A percentile compares a stretch with the other conserved stretches of the same genome.
Evolutionary conservation across 176 grass and related monocot genomes (phyloP).

Genomic region (Eragrostis nindensis): DNA sequence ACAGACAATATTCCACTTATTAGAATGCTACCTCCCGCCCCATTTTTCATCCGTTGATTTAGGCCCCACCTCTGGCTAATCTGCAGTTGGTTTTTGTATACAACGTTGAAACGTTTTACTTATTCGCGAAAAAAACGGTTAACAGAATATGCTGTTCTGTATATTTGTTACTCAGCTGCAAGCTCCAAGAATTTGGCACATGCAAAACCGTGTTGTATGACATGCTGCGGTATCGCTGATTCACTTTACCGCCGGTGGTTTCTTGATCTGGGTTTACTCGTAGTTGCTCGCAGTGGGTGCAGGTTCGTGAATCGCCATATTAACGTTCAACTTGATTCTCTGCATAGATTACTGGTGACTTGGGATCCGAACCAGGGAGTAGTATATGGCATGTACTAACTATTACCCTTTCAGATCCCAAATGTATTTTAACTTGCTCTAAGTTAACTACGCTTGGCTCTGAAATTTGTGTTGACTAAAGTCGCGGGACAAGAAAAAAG

Average conservation of each 20-base stretch:
- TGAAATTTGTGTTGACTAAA: too few species aligned
- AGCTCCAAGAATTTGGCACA: background rate
- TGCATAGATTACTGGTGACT: too few species aligned
- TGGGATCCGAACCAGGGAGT: too few species aligned
- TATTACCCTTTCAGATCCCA: too few species aligned
- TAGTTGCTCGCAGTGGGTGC: slow-evolving; percentile 1
- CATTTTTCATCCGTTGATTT: background rate
- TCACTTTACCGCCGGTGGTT: background rate
- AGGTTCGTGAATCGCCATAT: slow-evolving; percentile 33
- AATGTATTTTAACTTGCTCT: too few species aligned
- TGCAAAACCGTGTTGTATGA: background rate
- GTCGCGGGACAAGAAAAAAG: too few species aligned
- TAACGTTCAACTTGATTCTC: too few species aligned
- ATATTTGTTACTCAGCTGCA: background rate
- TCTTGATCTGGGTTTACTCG: background rate
- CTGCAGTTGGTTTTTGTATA: background rate
- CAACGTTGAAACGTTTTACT: background rate
- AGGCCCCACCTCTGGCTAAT: too few species aligned
- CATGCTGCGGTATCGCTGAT: background rate
- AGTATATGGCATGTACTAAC: too few species aligned
- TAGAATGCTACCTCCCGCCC: background rate
- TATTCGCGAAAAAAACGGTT: background rate
- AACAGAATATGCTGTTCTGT: background rate
- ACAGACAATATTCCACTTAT: background rate
- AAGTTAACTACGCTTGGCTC: too few species aligned